Conservation (phyloP, 306 rosid species). For the Sechiopsis laciniata region DNA sequence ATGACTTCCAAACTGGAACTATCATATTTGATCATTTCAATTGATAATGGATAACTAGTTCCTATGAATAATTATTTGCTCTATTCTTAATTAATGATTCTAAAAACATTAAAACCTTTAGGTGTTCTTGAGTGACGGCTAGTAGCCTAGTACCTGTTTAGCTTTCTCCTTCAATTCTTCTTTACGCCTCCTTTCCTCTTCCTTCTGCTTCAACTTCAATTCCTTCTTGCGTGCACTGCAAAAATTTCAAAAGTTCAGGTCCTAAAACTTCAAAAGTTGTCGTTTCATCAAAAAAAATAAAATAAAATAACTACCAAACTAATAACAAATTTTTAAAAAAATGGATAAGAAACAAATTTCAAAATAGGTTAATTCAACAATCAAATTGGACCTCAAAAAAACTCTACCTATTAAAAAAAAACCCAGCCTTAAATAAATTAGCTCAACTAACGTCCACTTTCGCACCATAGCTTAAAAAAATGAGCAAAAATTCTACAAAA, state of each 20-base stretch:
- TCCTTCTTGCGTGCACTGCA: slow-evolving; percentile 78
- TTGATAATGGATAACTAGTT: neutral
- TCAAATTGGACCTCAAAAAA: slow-evolving; percentile 1
- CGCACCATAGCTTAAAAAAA: neutral
- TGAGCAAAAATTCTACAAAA: neutral
- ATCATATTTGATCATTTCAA: neutral
- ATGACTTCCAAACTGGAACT: neutral
- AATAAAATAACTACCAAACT: neutral
- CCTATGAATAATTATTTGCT: neutral
- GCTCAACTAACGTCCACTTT: neutral
- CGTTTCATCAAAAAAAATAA: neutral
- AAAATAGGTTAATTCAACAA: neutral
- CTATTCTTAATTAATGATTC: neutral
- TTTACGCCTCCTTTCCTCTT: slow-evolving; percentile 61
- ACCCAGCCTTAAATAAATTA: neutral
- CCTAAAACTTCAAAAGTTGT: neutral
- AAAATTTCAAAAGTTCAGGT: slow-evolving; percentile 7
- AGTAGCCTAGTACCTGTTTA: slow-evolving; percentile 52
- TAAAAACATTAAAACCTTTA: neutral
- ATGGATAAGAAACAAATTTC: too few relatives aligned
- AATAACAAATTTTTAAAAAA: neutral
- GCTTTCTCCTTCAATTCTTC: slow-evolving; percentile 82
- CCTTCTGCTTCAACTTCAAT: slow-evolving; percentile 57
- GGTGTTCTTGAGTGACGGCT: neutral
- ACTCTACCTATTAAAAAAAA: neutral